Evolutionary conservation across 2,329 filamentous ascomycete species (phyloP), one percentile per base, ranked within the genome.

Genomic region (Penicillium italicum): DNA sequence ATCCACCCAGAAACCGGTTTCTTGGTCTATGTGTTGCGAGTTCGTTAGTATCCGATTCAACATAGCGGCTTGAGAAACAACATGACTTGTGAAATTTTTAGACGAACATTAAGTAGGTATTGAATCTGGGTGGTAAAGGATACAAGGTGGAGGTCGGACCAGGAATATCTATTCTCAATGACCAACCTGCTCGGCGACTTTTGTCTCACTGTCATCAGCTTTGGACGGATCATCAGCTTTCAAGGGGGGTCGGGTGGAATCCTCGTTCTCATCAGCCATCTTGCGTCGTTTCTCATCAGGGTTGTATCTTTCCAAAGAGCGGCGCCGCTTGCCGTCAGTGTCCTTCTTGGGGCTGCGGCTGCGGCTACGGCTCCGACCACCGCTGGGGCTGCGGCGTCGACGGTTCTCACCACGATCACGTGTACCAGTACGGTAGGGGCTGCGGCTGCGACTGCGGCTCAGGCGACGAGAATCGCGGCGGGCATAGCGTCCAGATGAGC

Each of bases 271-370:
- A 70, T 73, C 74, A 69, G 73, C 67, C 60, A 71, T 69, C 61
- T 69, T 74, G 57, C 70, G 72, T 62, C 72, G 69, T 62, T 78
- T 78, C 41, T 74, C 71, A 66, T 69, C 68, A 52, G 72, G 75
- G 51, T 73, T 74, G 70, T 77, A 79, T 71, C 75, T 73, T 63
- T 75, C 67, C 55, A 77, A 63, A 14, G 77, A 79, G 50, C 74
- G 74, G 55, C 75, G 74, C 60, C 76, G 71, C 61, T 76, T 77
- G 30, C 22, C 28, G 8, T 49, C 51, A 52, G 68, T 67, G 42
- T 75, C 73, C 59, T 62, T 65, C 58, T 57, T 61, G 46, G 60
- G 62, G 26, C 64, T 66, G 44, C 61, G 66, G 33, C 71, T 72
- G 28, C 64, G 67, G 50, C 68, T 73, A 34, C 65, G 67, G 50